phyloP scores from a whole-genome alignment of 78 protist genomes.

The Isochrysis galbana region DNA sequence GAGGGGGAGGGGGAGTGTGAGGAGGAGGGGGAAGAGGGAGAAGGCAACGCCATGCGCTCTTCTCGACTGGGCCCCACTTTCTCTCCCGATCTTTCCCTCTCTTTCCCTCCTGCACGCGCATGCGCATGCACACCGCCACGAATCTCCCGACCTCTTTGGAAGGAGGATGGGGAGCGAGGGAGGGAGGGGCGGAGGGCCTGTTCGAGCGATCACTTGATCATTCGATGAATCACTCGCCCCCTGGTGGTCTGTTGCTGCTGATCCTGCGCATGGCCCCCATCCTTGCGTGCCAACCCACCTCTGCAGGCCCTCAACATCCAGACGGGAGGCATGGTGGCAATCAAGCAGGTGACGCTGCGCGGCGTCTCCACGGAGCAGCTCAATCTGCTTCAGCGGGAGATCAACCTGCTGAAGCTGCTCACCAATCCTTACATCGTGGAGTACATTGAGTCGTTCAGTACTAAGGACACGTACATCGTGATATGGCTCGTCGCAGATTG shows the following conservation, averaged over 20 bases:
- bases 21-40: too few species aligned
- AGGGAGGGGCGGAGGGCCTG: too few species aligned
- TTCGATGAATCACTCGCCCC: too few species aligned
- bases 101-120: not conserved
- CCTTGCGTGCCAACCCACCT: not conserved
- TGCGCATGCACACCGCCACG: not conserved
- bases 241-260: too few species aligned
- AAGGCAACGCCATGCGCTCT: too few species aligned
- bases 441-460: conserved; percentile 31
- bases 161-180: too few species aligned
- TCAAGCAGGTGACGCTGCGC: conserved; percentile 1
- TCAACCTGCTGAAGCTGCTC: conserved; percentile 34
- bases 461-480: conserved; percentile 76
- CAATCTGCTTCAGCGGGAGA: conserved; percentile 24
- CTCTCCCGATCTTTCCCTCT: too few species aligned
- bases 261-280: not conserved
- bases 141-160: too few species aligned
- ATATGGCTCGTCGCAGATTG: conserved; percentile 74
- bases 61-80: too few species aligned
- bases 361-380: not conserved
- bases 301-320: not conserved
- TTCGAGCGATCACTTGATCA: too few species aligned
- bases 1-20: too few species aligned
- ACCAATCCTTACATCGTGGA: conserved; percentile 60
- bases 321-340: conserved; percentile 2